Evolutionary conservation across 805 yeast genomes (phyloP), one percentile per base, ranked within the genome.

Genomic region (Pichia californica): DNA sequence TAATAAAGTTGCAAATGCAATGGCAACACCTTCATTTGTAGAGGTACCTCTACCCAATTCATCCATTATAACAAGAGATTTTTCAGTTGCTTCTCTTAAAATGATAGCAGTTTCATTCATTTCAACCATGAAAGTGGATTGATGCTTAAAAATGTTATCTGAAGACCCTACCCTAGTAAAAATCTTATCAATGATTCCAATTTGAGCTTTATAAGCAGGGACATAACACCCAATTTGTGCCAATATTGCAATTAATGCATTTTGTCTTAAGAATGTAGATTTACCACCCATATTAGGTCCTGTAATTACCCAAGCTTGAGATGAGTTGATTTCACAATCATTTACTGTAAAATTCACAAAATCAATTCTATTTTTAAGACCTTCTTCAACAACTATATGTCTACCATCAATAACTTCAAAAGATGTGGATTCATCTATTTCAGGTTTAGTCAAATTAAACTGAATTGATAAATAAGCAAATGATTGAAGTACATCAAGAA

Each of bases 241-340:
- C 65, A 84, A 63, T 21, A 84, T 78, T 3, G 74, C 78, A 35
- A 82, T 72, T 5, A 83, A 57, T 0, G 89, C 93, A 52, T 82
- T 78, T 44, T 83, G 89, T 47, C 87, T 71, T 34, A 84, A 71
- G 55, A 78, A 83, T 1, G 88, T 81, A 6, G 88, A 81, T 56
- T 84, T 84, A 7, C 93, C 93, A 7, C 91, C 91, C 91, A 83
- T 83, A 56, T 87, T 87, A 0, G 96, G 95, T 0, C 96, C 96
- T 0, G 95, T 83, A n/a, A 87, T 76, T 15, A 87, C 69, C 68
- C 85, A 73, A 2, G 74, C 55, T 5, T 62, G 50, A 6, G 57
- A 51, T 0, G 61, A 48, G 34, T 61, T 49, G 2, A 65, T 30
- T 4, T 38, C 7, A 37, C 78, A 73, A 43, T 69, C 66, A 45